Percentiles rank a stretch among this genome's conserved stretches.
These are phyloP conservation scores for Lichtheimia corymbifera DNA, from an alignment of 371 early-diverging fungal genomes.

Conservation along the genomic window DNA sequence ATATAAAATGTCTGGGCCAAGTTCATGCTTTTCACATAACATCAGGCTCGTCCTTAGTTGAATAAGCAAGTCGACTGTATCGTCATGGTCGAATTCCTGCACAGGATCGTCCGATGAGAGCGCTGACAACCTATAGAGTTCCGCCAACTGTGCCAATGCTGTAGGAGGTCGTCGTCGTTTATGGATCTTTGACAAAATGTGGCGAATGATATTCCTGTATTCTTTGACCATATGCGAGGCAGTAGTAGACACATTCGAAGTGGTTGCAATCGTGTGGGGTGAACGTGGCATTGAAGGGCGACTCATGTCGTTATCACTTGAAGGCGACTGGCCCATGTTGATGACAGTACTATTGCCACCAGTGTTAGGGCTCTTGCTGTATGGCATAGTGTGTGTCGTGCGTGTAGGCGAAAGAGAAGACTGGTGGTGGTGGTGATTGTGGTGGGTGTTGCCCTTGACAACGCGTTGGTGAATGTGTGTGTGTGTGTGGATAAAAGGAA, in stretches of 20 bases:
- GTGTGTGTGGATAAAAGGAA: too few species aligned
- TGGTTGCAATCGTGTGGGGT: not conserved
- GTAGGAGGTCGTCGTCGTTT: conserved; percentile 48
- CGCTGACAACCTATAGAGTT: conserved; percentile 16
- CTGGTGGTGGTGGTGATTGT: too few species aligned
- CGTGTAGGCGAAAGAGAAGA: too few species aligned
- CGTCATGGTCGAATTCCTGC: conserved; percentile 42
- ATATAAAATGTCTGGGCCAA: conserved; percentile 28
- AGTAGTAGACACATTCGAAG: not conserved
- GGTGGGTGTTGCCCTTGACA: too few species aligned
- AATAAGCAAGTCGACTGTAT: conserved; percentile 39
- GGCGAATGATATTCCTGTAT: conserved; percentile 43
- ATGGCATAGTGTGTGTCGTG: too few species aligned
- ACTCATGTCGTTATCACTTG: too few species aligned
- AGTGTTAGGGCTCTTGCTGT: too few species aligned
- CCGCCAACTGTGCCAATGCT: conserved; percentile 25
- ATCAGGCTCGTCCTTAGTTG: conserved; percentile 44
- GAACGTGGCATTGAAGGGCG: too few species aligned
- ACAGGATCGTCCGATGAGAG: conserved; percentile 7
- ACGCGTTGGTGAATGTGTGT: too few species aligned
- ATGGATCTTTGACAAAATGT: conserved; percentile 33
- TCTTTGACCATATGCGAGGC: conserved; percentile 42
- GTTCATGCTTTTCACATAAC: conserved; percentile 27
- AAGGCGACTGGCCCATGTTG: too few species aligned
- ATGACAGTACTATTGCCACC: too few species aligned